Percentiles rank a stretch among this genome's conserved stretches.
phyloP scores from a whole-genome alignment of 2,329 filamentous ascomycete genomes.

The Aspergillus fumigatus region DNA sequence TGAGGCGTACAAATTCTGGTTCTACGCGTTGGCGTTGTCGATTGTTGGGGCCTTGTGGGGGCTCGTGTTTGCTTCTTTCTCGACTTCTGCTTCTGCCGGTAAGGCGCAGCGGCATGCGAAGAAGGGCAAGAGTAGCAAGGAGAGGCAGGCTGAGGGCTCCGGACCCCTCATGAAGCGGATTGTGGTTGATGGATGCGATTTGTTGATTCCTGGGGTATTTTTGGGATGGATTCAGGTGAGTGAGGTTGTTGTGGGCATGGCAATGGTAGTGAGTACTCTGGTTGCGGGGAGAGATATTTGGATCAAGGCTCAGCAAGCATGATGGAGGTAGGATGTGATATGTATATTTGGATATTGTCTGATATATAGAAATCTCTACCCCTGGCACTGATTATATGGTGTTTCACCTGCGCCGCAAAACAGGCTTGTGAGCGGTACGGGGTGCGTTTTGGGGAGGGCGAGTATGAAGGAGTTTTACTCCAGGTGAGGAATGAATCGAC shows the following conservation, averaged over 20 bases:
- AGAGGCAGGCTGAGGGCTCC: slow-evolving; percentile 14
- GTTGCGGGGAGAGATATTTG: slow-evolving; percentile 60
- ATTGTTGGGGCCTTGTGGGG: slow-evolving; percentile 33
- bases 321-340: background rate
- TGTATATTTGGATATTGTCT: background rate
- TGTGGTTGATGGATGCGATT: slow-evolving; percentile 56
- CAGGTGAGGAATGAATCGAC: background rate
- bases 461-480: slow-evolving; percentile 7
- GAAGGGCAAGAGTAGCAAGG: slow-evolving; percentile 17
- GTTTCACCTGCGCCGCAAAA: background rate
- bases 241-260: slow-evolving; percentile 51
- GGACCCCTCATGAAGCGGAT: slow-evolving; percentile 45
- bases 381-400: background rate
- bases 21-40: slow-evolving; percentile 56
- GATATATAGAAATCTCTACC: background rate
- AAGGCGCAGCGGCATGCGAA: slow-evolving; percentile 3
- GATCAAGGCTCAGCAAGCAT: slow-evolving; percentile 29
- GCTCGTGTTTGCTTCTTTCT: slow-evolving; percentile 17
- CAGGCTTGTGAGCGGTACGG: slow-evolving; percentile 5
- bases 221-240: slow-evolving; percentile 58
- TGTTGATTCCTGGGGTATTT: slow-evolving; percentile 56
- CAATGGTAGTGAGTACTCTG: slow-evolving; percentile 59
- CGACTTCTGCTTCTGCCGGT: slow-evolving; percentile 12
- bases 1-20: slow-evolving; percentile 67
- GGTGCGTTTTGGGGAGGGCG: slow-evolving; percentile 1